These are phyloP conservation scores for Eremochloa ophiuroides DNA, from an alignment of 176 grass and related monocot genomes.

Conservation along the genomic window DNA sequence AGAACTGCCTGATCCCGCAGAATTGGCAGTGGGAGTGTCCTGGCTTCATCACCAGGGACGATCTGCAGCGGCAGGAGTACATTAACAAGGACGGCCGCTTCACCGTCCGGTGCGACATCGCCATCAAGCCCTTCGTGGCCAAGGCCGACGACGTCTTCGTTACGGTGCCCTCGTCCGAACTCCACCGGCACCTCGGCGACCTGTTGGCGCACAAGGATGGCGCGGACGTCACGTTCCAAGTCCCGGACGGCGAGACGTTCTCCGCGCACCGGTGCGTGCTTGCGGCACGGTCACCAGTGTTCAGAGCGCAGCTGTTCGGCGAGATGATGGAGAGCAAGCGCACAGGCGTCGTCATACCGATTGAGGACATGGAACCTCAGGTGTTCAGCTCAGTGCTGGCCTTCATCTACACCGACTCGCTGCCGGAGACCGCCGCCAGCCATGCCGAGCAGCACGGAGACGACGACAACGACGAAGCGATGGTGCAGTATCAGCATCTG, in stretches of 20 bases:
- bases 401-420: background rate
- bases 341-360: background rate
- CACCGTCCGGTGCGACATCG: background rate
- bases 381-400: background rate
- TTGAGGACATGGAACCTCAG: background rate
- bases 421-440: background rate
- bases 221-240: background rate
- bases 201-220: background rate
- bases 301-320: background rate
- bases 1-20: background rate
- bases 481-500: background rate
- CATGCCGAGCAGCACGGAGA: no score
- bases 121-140: background rate
- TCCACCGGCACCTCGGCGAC: background rate
- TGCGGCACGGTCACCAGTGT: background rate
- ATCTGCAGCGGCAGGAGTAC: background rate
- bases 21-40: background rate
- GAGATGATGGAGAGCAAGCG: background rate
- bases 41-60: background rate
- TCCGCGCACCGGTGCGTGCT: background rate
- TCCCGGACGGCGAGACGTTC: background rate
- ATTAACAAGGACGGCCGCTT: background rate
- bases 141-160: background rate
- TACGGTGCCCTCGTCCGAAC: background rate
- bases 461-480: background rate